A percentile compares a stretch with the other conserved stretches of the same genome.
Evolutionary conservation across 1,139 yeast species (phyloP).

Genomic region (Zygosaccharomyces pseudobailii): DNA sequence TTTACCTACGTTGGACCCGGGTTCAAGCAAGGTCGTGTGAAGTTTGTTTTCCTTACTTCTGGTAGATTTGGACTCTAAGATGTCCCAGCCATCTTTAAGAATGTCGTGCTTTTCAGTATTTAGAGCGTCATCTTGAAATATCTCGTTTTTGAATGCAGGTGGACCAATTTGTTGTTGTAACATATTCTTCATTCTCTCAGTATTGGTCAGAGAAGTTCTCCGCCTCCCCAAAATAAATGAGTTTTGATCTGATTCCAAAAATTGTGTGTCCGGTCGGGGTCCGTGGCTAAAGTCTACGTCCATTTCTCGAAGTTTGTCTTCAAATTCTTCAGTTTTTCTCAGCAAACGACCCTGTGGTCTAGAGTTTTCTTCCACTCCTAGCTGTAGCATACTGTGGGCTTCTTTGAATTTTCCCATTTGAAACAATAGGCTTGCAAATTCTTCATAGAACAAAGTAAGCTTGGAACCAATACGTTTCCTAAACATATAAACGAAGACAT

Average conservation of each 20-base stretch:
- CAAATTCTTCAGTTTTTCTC: slow-evolving; percentile 47
- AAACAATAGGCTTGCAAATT: slow-evolving; percentile 58
- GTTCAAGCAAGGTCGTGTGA: slow-evolving; percentile 53
- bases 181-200: slow-evolving; percentile 15
- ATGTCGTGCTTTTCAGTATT: neutral
- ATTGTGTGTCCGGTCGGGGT: neutral
- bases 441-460: slow-evolving; percentile 73
- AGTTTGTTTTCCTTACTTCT: slow-evolving; percentile 63
- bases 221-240: slow-evolving; percentile 22
- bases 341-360: slow-evolving; percentile 57
- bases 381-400: slow-evolving; percentile 58
- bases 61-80: slow-evolving; percentile 47
- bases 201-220: slow-evolving; percentile 33
- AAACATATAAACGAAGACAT: slow-evolving; percentile 67
- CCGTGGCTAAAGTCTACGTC: slow-evolving; percentile 6
- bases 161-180: slow-evolving; percentile 19
- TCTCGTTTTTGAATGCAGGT: slow-evolving; percentile 29
- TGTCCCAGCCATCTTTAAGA: slow-evolving; percentile 42
- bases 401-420: slow-evolving; percentile 51
- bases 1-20: slow-evolving; percentile 15
- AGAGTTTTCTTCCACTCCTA: slow-evolving; percentile 60
- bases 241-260: slow-evolving; percentile 5
- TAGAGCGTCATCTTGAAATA: slow-evolving; percentile 18
- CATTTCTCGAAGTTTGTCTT: slow-evolving; percentile 33
- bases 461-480: slow-evolving; percentile 67